Evolutionary conservation across 371 early-diverging fungal species (phyloP), one percentile per base, ranked within the genome.

Genomic region (Amoeboaphelidium occidentale): DNA sequence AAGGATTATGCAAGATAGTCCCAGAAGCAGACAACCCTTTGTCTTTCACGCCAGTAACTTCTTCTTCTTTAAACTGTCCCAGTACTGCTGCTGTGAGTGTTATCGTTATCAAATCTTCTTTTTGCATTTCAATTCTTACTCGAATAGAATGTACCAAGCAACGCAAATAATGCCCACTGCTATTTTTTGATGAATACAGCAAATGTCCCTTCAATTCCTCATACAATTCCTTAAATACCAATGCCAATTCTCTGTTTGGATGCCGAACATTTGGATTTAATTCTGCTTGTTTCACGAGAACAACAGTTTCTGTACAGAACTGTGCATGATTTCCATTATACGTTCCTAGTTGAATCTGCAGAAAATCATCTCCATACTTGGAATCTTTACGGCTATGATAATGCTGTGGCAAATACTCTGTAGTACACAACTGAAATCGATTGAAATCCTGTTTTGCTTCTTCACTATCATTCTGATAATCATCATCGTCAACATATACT

Each of bases 191-290:
- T 23, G 72, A 58, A 53, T 67, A 63, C 22, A 63, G 55, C 22
- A 73, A 52, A 39, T 71, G 63, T 46, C 67, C 57, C 20, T 65
- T 63, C 23, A 78, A 51, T 32, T 78, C 77, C 24, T 68, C 60
- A 51, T 78, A 75, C 6, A 75, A 55, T 22, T 61, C 53, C 42
- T 65, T 67, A 59, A 79, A 73, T 24, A 79, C 52, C 3, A 58
- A 58, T 1, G 76, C 73, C 1, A 81, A 64, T 47, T 72, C 70
- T 12, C 73, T 66, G 51, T 74, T 80, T 6, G 78, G 79, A 54
- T 78, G 78, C 49, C 74, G 69, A 2, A 63, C 55, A 21, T 57
- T 56, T 17, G 60, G 57, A 28, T 60, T 60, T 44, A 80, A 66
- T n/a, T 56, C 49, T 1, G 62, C 66, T 27, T 75, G 74, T 55